Base-by-base conservation (phyloP, 2,329 filamentous ascomycete genomes). In the Ciborinia camelliae region DNA sequence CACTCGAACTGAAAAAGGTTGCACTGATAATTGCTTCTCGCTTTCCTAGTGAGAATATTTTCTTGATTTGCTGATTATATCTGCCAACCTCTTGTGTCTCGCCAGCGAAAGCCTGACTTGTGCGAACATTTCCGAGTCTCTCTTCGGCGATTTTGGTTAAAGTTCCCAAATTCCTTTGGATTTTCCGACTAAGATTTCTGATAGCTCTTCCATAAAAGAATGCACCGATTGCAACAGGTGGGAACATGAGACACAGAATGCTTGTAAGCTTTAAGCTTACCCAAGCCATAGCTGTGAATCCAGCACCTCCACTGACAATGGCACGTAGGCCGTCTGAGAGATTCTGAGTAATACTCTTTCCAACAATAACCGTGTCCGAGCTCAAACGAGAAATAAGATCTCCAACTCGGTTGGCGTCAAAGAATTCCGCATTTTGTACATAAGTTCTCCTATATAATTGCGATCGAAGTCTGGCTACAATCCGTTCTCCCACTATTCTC, bases 81-180 rank as follows among this genome's bases (percentile, higher is more conserved):
- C 96, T 88, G 48, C 86, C 81, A 39, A 97, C 89, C 79, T 99
- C 95, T 71, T 95, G 88, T 15, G 93, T 86, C 76, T 99, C 95
- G 58, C 92, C 95, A 30, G 90, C 93, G 76, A 99, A 99, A 18
- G 95, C 93, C 78, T 99, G 95, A 72, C 92, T 96, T 0, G 95
- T 99, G 75, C 93, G 91, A 67, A 99, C 92, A 76, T 98, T 99
- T 63, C 95, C 94, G 28, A 99, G 81, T n/a, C 95, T 88, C 77
- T 99, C 96, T 79, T 99, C 96, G 0, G 95, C 95, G 75, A 99
- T 96, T 79, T 98, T 99, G 43, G 94, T 97, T 70, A 99, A 79
- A 0, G 90, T 90, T 71, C 95, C 95, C 15, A 99, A 80, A 71
- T 96, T 97, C 79, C 92, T 92, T 78, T 99, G 95, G 60, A 98